A percentile compares a stretch with the other conserved stretches of the same genome.
phyloP scores from a whole-genome alignment of 768 basidiomycete species.

The Lyophyllum shimeji region DNA sequence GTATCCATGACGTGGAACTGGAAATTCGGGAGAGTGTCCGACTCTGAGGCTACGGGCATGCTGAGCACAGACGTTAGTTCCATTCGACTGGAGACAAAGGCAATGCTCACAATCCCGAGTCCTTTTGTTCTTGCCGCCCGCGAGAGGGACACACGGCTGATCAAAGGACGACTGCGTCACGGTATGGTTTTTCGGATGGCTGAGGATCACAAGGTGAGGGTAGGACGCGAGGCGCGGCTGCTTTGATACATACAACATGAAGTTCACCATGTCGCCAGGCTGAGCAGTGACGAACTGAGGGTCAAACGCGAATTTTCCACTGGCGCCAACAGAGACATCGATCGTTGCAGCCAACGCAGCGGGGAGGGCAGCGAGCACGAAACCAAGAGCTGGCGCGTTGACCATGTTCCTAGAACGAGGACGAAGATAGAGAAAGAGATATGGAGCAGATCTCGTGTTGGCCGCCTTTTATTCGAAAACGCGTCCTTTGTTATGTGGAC shows the following conservation, averaged over 20 bases:
- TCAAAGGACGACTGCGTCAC: constrained; percentile 48
- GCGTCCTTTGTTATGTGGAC: not conserved
- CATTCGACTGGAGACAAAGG: not conserved
- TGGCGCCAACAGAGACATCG: constrained; percentile 36
- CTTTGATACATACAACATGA: constrained; percentile 48
- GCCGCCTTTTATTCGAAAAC: not conserved
- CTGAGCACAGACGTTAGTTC: constrained; percentile 12
- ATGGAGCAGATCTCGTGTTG: not conserved
- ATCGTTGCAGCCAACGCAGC: constrained; percentile 25
- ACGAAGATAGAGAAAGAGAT: not conserved
- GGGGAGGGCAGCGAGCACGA: constrained; percentile 27
- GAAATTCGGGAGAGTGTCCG: constrained; percentile 35
- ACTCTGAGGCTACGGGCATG: constrained; percentile 40
- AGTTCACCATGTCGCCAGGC: constrained; percentile 45
- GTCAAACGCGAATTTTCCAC: constrained; percentile 28
- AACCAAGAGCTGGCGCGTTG: constrained; percentile 5
- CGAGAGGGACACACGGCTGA: constrained; percentile 29
- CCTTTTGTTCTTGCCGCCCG: constrained; percentile 23
- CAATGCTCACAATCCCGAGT: constrained; percentile 38
- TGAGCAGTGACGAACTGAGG: constrained; percentile 39
- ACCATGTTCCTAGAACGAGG: not conserved
- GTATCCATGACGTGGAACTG: constrained; percentile 39
- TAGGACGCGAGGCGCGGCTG: constrained; percentile 1
- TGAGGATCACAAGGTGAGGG: constrained; percentile 10
- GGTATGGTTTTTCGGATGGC: constrained; percentile 49